Conservation (phyloP, 495 filamentous ascomycete genomes). For the Pseudevernia furfuracea region DNA sequence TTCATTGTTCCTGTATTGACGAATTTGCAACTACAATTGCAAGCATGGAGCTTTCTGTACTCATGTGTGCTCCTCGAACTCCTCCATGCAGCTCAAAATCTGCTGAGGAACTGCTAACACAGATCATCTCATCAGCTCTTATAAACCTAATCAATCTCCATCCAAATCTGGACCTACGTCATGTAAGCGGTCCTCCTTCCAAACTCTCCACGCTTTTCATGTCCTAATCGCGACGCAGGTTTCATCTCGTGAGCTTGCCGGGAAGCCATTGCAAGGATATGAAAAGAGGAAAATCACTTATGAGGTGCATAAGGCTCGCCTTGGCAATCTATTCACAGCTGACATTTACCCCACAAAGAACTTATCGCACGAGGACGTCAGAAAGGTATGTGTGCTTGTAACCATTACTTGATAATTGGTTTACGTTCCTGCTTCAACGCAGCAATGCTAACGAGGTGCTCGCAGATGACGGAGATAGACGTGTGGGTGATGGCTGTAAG, state of each 20-base stretch:
- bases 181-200: conserved; percentile 27
- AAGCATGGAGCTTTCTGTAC: background rate
- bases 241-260: conserved; percentile 87
- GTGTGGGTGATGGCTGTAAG: conserved; percentile 81
- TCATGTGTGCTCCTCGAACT: background rate
- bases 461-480: conserved; percentile 80
- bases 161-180: conserved; percentile 86
- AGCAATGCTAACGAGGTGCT: background rate
- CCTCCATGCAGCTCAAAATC: no score
- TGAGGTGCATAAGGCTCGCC: conserved; percentile 36
- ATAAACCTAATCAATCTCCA: conserved; percentile 84
- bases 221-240: conserved; percentile 37
- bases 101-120: no score
- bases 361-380: conserved; percentile 79
- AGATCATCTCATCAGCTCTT: conserved; percentile 46
- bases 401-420: background rate
- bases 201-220: no score
- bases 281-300: conserved; percentile 89
- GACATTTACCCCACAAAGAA: conserved; percentile 42
- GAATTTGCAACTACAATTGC: background rate
- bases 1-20: background rate
- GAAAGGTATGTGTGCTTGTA: conserved; percentile 34
- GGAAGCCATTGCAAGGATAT: conserved; percentile 86
- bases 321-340: background rate
- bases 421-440: background rate